A percentile compares a stretch with the other conserved stretches of the same genome.
Conservation (phyloP, 2,329 filamentous ascomycete genomes). For the Fusarium nodosum region DNA sequence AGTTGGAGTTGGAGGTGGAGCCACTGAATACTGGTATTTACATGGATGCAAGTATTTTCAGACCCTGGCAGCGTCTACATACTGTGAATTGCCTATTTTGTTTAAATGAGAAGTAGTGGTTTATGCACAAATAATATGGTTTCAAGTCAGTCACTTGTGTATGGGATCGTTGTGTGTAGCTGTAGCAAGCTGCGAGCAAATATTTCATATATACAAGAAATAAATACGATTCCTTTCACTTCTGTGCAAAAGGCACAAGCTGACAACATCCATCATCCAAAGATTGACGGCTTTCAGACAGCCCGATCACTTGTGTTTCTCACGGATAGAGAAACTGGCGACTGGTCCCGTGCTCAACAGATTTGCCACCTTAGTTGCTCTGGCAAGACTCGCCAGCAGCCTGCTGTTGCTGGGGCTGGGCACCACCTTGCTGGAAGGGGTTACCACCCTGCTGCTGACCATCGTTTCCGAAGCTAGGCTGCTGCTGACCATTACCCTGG, state of each 20-base stretch:
- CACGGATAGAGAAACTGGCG: conserved; percentile 37
- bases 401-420: conserved; percentile 18
- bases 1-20: no score
- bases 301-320: conserved; percentile 14
- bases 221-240: conserved; percentile 12
- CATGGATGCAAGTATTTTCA: background rate
- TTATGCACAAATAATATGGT: background rate
- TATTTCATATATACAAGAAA: conserved; percentile 27
- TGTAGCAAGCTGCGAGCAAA: background rate
- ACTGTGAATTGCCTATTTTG: background rate
- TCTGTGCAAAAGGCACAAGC: conserved; percentile 11
- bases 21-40: background rate
- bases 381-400: conserved; percentile 25
- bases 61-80: background rate
- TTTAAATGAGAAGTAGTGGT: background rate
- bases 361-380: conserved; percentile 12
- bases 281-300: conserved; percentile 25
- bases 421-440: conserved; percentile 12
- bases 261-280: conserved; percentile 11
- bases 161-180: background rate
- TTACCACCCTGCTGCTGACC: conserved; percentile 17
- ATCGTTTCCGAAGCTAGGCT: background rate
- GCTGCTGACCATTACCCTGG: conserved; percentile 1
- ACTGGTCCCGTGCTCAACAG: background rate
- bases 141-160: background rate